Percentiles rank a stretch among this genome's conserved stretches.
phyloP scores from a whole-genome alignment of 306 rosid species.

The Arachis stenosperma region DNA sequence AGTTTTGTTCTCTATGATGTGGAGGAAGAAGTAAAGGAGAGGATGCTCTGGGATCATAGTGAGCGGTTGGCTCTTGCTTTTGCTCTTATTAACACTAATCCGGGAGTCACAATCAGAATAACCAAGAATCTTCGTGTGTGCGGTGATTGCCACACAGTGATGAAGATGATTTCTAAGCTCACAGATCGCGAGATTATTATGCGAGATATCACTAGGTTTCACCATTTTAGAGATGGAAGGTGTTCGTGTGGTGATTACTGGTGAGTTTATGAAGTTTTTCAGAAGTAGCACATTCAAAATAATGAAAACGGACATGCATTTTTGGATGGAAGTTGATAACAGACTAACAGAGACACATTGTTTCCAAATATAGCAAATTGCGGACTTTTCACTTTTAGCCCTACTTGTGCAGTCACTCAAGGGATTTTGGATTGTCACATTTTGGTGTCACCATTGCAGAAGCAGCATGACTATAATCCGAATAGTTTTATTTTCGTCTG shows the following conservation, averaged over 20 bases:
- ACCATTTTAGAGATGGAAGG: too few relatives aligned
- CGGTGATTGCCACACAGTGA: too few relatives aligned
- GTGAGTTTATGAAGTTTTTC: too few relatives aligned
- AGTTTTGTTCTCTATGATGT: conserved; percentile 62
- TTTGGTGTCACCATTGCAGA: not conserved
- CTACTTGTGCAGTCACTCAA: not conserved
- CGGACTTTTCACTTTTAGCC: not conserved
- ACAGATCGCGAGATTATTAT: too few relatives aligned
- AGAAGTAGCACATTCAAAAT: conserved; percentile 43
- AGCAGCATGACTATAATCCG: not conserved
- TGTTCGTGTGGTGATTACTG: too few relatives aligned
- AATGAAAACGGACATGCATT: conserved; percentile 22
- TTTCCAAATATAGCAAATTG: not conserved
- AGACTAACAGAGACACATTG: not conserved
- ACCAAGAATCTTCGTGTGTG: too few relatives aligned
- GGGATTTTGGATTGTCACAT: not conserved
- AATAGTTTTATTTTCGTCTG: not conserved
- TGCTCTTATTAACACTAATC: too few relatives aligned
- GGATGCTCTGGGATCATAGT: conserved; percentile 68
- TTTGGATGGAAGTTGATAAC: conserved; percentile 12
- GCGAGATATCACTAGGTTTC: too few relatives aligned
- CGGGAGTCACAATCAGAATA: too few relatives aligned
- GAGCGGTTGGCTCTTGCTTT: conserved; percentile 55
- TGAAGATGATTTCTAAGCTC: too few relatives aligned
- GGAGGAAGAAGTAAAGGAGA: conserved; percentile 60